phyloP scores from a whole-genome alignment of 306 rosid species.

The Mimosa bimucronata region DNA sequence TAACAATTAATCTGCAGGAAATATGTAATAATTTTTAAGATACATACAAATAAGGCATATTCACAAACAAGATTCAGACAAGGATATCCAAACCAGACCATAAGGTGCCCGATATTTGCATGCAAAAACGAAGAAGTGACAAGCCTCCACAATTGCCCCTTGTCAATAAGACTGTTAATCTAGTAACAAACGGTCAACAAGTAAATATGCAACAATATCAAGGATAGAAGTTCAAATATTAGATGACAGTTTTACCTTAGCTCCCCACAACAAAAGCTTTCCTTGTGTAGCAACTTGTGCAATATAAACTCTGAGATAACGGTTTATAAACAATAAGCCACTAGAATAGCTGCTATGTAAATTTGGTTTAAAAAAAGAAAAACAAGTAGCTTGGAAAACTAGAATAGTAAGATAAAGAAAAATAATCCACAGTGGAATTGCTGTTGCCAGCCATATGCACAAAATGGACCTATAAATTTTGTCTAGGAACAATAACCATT shows the following conservation, averaged over 20 bases:
- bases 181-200: slow-evolving; percentile 35
- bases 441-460: background rate
- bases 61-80: slow-evolving; percentile 27
- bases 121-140: slow-evolving; percentile 84
- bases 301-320: slow-evolving; percentile 58
- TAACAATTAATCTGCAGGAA: slow-evolving; percentile 75
- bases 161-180: slow-evolving; percentile 77
- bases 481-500: slow-evolving; percentile 9
- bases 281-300: slow-evolving; percentile 78
- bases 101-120: slow-evolving; percentile 80
- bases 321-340: slow-evolving; percentile 32
- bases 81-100: slow-evolving; percentile 55
- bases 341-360: slow-evolving; percentile 7
- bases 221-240: slow-evolving; percentile 14
- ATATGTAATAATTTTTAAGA: slow-evolving; percentile 6
- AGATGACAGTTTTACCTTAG: slow-evolving; percentile 64
- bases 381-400: slow-evolving; percentile 14
- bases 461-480: slow-evolving; percentile 11
- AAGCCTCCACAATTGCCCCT: slow-evolving; percentile 92
- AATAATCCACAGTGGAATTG: background rate
- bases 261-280: slow-evolving; percentile 82
- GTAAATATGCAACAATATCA: slow-evolving; percentile 18
- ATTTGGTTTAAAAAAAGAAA: slow-evolving; percentile 15
- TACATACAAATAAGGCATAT: slow-evolving; percentile 9
- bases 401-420: background rate